These are phyloP conservation scores for Porcisia deanei DNA, from an alignment of 208 protist species.

Conservation along the genomic window DNA sequence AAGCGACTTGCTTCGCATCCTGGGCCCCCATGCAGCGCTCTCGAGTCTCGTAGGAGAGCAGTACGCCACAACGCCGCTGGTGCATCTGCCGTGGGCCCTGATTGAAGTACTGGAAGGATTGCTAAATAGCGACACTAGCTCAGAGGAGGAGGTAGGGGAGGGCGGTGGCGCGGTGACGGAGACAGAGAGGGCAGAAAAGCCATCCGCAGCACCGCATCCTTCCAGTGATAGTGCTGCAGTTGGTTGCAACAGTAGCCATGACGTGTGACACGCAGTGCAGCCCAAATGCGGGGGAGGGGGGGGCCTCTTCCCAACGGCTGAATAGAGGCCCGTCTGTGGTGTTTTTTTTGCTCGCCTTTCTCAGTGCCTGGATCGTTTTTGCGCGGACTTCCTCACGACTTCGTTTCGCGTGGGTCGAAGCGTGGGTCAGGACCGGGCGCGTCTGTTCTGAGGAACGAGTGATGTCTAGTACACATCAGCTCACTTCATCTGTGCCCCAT, in stretches of 20 bases:
- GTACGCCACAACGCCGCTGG: slow-evolving; percentile 19
- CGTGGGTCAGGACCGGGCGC: not conserved
- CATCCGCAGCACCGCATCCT: not conserved
- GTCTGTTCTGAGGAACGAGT: not conserved
- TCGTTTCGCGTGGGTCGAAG: not conserved
- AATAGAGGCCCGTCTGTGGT: no score
- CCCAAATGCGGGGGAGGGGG: not conserved
- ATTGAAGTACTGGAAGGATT: slow-evolving; percentile 18
- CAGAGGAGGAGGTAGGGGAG: not conserved
- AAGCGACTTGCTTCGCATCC: slow-evolving; percentile 15
- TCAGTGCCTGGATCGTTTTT: not conserved
- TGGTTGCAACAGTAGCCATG: not conserved
- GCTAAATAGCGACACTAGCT: slow-evolving; percentile 1
- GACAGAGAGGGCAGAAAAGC: not conserved
- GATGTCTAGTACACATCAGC: not conserved
- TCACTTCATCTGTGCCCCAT: not conserved
- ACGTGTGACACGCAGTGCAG: not conserved
- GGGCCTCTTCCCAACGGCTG: not conserved
- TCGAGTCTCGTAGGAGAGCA: slow-evolving; percentile 13
- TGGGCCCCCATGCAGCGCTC: slow-evolving; percentile 25
- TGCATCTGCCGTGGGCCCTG: slow-evolving; percentile 17
- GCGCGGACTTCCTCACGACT: not conserved
- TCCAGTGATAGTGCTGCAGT: not conserved
- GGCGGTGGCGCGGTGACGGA: not conserved
- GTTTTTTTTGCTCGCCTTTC: not conserved